These are phyloP conservation scores for Euryodendron excelsum DNA, from an alignment of 148 eudicot genomes.

Conservation along the genomic window DNA sequence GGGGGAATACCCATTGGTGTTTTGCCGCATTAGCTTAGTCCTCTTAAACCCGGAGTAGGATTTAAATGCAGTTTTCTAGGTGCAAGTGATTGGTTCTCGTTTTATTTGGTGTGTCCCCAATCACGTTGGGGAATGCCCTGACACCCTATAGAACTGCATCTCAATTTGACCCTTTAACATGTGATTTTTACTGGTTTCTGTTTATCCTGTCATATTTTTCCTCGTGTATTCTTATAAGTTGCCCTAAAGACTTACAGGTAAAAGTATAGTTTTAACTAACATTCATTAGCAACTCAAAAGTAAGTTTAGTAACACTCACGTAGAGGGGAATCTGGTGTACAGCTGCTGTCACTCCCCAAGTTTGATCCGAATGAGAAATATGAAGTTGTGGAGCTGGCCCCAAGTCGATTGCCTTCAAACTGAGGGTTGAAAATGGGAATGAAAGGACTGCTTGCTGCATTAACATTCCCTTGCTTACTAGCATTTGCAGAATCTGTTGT, in stretches of 20 bases:
- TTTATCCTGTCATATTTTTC: too few relatives aligned
- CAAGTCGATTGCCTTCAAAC: slow-evolving; percentile 13
- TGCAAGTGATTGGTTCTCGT: neutral
- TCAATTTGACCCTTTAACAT: too few relatives aligned
- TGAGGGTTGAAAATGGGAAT: slow-evolving; percentile 23
- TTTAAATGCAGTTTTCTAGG: neutral
- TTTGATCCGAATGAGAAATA: slow-evolving; percentile 10
- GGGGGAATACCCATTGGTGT: neutral
- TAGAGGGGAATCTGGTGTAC: neutral
- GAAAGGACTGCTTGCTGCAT: slow-evolving; percentile 15
- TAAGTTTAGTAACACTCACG: slow-evolving; percentile 17
- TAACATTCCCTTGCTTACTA: slow-evolving; percentile 3
- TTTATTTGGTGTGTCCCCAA: neutral
- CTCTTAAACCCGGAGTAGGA: neutral
- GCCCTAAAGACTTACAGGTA: too few relatives aligned
- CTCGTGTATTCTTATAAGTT: too few relatives aligned
- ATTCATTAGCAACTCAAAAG: neutral
- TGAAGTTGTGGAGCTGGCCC: neutral
- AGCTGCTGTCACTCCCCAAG: slow-evolving; percentile 11
- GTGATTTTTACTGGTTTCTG: too few relatives aligned
- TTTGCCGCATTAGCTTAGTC: neutral
- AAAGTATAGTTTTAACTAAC: neutral
- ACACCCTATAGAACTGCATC: too few relatives aligned
- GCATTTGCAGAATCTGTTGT: too few relatives aligned
- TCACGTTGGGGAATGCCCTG: too few relatives aligned